These are phyloP conservation scores for Mixia osmundae DNA, from an alignment of 1,284 basidiomycete species.

Conservation along the genomic window DNA sequence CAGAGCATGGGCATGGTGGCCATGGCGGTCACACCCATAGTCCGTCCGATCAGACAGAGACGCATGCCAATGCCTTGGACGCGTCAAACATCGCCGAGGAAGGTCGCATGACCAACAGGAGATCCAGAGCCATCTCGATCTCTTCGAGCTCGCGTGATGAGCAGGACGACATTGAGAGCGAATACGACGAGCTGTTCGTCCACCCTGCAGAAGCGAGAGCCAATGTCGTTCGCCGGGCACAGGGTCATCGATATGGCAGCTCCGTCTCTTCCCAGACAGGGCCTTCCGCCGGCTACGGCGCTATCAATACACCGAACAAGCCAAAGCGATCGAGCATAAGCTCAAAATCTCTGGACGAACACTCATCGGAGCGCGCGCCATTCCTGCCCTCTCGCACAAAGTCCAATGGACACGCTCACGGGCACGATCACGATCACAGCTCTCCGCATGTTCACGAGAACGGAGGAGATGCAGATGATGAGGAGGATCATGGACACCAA, in stretches of 20 bases:
- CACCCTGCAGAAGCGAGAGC: conserved; percentile 4
- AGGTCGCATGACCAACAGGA: no score
- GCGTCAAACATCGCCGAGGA: no score
- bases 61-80: no score
- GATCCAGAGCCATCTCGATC: no score
- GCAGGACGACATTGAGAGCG: conserved; percentile 7
- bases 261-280: neutral
- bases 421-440: conserved; percentile 28
- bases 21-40: conserved; percentile 13
- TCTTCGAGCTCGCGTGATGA: no score
- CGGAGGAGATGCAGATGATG: conserved; percentile 5
- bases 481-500: conserved; percentile 9
- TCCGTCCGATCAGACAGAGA: no score
- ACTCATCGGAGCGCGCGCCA: no score
- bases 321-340: neutral
- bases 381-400: no score
- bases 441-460: no score
- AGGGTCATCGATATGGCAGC: neutral
- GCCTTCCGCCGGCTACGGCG: neutral
- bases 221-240: neutral
- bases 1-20: conserved; percentile 40
- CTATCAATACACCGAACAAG: neutral
- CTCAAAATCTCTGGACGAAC: no score
- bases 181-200: conserved; percentile 1
- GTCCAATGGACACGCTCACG: conserved; percentile 32